phyloP scores from a whole-genome alignment of 2,329 filamentous ascomycete genomes.

The Microcyclosporella mali region DNA sequence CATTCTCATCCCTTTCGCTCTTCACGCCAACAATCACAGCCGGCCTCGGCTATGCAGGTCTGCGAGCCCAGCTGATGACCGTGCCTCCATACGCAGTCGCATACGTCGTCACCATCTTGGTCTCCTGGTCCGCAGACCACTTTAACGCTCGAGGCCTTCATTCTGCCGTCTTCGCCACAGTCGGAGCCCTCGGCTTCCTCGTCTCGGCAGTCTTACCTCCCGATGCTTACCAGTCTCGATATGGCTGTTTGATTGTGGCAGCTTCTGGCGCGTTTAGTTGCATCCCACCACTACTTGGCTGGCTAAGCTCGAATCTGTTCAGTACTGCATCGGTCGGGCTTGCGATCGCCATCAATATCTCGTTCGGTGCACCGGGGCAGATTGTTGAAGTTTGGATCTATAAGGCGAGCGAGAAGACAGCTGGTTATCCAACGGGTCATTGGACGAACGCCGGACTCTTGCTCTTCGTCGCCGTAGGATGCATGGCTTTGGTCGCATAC shows the following conservation, averaged over 20 bases:
- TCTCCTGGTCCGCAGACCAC: conserved; percentile 54
- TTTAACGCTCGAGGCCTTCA: conserved; percentile 54
- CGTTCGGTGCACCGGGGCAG: conserved; percentile 61
- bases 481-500: conserved; percentile 50
- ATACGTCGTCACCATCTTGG: conserved; percentile 44
- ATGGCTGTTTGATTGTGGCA: conserved; percentile 64
- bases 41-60: conserved; percentile 55
- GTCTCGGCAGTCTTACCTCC: conserved; percentile 58
- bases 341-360: conserved; percentile 65
- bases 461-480: conserved; percentile 52
- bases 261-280: conserved; percentile 61
- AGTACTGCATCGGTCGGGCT: conserved; percentile 60
- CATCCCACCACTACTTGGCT: conserved; percentile 64
- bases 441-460: conserved; percentile 59
- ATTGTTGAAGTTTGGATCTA: conserved; percentile 72
- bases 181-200: conserved; percentile 54
- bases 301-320: conserved; percentile 62
- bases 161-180: conserved; percentile 43
- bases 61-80: conserved; percentile 37
- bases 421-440: conserved; percentile 64
- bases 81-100: conserved; percentile 29
- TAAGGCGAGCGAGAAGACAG: conserved; percentile 53
- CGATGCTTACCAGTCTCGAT: conserved; percentile 55
- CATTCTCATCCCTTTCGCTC: conserved; percentile 23
- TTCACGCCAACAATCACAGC: conserved; percentile 47